Percentiles rank a stretch among this genome's conserved stretches.
These are phyloP conservation scores for Sicyos edulis DNA, from an alignment of 306 rosid species.

Conservation along the genomic window DNA sequence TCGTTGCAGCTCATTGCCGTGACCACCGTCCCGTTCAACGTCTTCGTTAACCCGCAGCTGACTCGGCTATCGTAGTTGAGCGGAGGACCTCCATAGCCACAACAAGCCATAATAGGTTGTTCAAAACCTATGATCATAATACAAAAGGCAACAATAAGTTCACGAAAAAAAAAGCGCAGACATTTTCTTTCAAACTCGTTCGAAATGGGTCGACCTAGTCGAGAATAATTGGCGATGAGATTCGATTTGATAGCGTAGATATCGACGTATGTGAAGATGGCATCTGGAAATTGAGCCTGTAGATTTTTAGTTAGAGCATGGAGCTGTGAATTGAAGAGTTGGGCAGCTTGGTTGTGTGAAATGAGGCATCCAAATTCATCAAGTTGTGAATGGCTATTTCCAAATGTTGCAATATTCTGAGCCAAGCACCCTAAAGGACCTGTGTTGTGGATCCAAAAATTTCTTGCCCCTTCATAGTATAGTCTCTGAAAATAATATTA, in stretches of 20 bases:
- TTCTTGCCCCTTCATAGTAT: slow-evolving; percentile 64
- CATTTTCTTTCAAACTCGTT: background rate
- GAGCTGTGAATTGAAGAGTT: slow-evolving; percentile 64
- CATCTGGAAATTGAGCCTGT: slow-evolving; percentile 56
- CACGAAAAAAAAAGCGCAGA: too few relatives aligned
- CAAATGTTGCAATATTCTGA: slow-evolving; percentile 68
- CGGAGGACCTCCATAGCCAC: slow-evolving; percentile 89
- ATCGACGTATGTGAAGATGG: slow-evolving; percentile 60
- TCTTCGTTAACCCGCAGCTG: slow-evolving; percentile 59
- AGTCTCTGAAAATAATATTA: slow-evolving; percentile 39
- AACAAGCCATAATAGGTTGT: slow-evolving; percentile 78
- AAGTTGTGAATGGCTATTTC: slow-evolving; percentile 60
- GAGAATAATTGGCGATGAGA: slow-evolving; percentile 57
- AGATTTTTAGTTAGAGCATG: slow-evolving; percentile 58
- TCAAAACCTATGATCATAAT: slow-evolving; percentile 53
- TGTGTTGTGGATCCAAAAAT: slow-evolving; percentile 88
- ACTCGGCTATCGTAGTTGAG: slow-evolving; percentile 57
- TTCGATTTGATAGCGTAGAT: slow-evolving; percentile 59
- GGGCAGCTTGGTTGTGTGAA: slow-evolving; percentile 72
- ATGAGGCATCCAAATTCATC: slow-evolving; percentile 73
- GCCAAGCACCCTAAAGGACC: slow-evolving; percentile 89
- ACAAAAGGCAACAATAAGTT: background rate
- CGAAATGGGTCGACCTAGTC: slow-evolving; percentile 39
- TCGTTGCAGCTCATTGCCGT: slow-evolving; percentile 55
- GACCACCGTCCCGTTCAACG: slow-evolving; percentile 55